Base-by-base conservation (phyloP, 2,329 filamentous ascomycete species). In the Rutstroemia sp. region DNA sequence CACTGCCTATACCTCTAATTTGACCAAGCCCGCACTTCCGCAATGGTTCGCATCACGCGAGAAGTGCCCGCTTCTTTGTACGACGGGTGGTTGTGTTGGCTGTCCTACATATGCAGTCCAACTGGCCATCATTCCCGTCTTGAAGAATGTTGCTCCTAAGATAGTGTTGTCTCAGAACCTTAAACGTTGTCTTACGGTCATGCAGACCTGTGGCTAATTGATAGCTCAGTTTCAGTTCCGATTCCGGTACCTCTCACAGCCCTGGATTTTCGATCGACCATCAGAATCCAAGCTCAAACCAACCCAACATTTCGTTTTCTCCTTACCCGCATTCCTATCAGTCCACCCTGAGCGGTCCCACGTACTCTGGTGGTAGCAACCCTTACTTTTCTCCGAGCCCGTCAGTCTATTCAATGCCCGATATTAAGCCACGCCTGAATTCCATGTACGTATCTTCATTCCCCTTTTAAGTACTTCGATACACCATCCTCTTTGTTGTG, bases 191-290 rank as follows among this genome's bases (percentile, higher is more conserved):
- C 60, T 60, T 58, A 63, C 64, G 58, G 54, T 63, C 57, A 61
- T 63, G 57, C 54, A 61, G 49, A 60, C 53, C 51, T 48, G 63
- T 65, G 63, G 64, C 68, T 70, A 61, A 70, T 61, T 61, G 60
- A 66, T 64, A 61, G 52, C 51, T 65, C 61, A 70, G 68, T 64
- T 69, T 65, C 60, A 61, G 53, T 57, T 58, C 64, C 46, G 68
- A 70, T 46, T 58, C 66, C 57, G 67, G 65, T 60, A 66, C 61
- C 47, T 64, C 64, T 44, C 65, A 69, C 38, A 68, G 64, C 63
- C 64, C 68, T 65, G 65, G 68, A 51, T 70, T 69, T 59, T 67
- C 66, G 12, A 63, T 67, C 52, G 67, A 68, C 57, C 62, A 64
- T 38, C 57, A 63, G 52, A 59, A 64, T 61, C 65, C 66, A 56